Evolutionary conservation across 139 green algal species (phyloP).

Genomic region (Chlamydomonas sp.): DNA sequence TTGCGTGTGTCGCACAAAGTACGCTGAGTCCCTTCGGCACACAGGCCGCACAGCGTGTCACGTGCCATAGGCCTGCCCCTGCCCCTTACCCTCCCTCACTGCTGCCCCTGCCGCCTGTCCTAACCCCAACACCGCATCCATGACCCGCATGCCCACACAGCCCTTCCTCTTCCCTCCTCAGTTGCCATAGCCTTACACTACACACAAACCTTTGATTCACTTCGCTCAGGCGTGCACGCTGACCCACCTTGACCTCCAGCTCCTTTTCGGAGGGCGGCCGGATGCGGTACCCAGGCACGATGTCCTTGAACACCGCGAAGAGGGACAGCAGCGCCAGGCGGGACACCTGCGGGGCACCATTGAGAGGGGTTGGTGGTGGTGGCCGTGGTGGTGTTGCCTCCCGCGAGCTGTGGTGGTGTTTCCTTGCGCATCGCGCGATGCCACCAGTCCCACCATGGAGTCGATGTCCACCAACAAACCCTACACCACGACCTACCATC

Average conservation of each 20-base stretch:
- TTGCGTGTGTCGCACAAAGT: too few relatives aligned
- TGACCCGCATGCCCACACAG: neutral
- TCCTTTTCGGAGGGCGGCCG: conserved; percentile 76
- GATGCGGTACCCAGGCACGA: conserved; percentile 89
- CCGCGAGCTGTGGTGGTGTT: too few relatives aligned
- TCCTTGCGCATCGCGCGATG: too few relatives aligned
- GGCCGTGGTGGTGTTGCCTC: neutral
- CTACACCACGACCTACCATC: too few relatives aligned
- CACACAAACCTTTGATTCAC: neutral
- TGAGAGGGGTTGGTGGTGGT: neutral
- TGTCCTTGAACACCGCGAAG: conserved; percentile 88
- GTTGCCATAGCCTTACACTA: too few relatives aligned
- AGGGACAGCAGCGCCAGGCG: conserved; percentile 85
- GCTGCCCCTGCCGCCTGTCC: neutral
- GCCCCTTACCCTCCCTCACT: neutral
- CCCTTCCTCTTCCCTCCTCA: neutral
- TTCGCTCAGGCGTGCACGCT: too few relatives aligned
- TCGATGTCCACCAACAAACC: too few relatives aligned
- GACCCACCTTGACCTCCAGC: conserved; percentile 60
- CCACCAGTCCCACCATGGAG: too few relatives aligned
- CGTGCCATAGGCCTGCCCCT: neutral
- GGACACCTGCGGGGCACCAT: conserved; percentile 54
- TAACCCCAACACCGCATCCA: neutral
- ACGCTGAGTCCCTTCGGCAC: too few relatives aligned
- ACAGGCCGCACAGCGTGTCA: too few relatives aligned